Evolutionary conservation across 2,329 filamentous ascomycete species (phyloP).

Genomic region (Byssochlamys sp.): DNA sequence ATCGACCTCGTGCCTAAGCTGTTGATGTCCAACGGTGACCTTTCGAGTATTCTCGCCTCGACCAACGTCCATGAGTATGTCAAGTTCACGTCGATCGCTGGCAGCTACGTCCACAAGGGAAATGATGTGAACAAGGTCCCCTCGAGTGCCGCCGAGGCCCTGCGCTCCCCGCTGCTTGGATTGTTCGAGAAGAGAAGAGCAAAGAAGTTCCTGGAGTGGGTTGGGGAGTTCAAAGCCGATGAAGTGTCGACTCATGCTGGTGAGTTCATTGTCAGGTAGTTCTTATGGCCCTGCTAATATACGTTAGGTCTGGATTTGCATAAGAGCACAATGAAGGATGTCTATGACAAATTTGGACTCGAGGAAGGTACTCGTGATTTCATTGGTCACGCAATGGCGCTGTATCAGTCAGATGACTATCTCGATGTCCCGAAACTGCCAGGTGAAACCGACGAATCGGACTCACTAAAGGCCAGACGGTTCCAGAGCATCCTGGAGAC

Average conservation of each 20-base stretch:
- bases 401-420: conserved; percentile 85
- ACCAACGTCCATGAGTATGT: conserved; percentile 84
- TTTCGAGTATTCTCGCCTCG: conserved; percentile 96
- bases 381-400: conserved; percentile 94
- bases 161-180: conserved; percentile 89
- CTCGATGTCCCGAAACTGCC: conserved; percentile 56
- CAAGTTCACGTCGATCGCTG: conserved; percentile 88
- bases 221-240: conserved; percentile 72
- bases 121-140: conserved; percentile 89
- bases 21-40: conserved; percentile 94
- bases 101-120: conserved; percentile 92
- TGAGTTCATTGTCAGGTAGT: conserved; percentile 32
- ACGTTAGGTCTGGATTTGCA: conserved; percentile 65
- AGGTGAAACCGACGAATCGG: neutral
- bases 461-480: neutral
- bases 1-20: conserved; percentile 97
- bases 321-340: conserved; percentile 85
- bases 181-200: conserved; percentile 95
- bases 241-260: conserved; percentile 84
- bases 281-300: conserved; percentile 10
- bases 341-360: conserved; percentile 95
- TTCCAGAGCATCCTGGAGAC: conserved; percentile 58
- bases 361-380: conserved; percentile 86
- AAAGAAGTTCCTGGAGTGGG: conserved; percentile 93
- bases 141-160: conserved; percentile 79